These are phyloP conservation scores for Lanmaoa rubissima DNA, from an alignment of 768 basidiomycete species.

Conservation along the genomic window DNA sequence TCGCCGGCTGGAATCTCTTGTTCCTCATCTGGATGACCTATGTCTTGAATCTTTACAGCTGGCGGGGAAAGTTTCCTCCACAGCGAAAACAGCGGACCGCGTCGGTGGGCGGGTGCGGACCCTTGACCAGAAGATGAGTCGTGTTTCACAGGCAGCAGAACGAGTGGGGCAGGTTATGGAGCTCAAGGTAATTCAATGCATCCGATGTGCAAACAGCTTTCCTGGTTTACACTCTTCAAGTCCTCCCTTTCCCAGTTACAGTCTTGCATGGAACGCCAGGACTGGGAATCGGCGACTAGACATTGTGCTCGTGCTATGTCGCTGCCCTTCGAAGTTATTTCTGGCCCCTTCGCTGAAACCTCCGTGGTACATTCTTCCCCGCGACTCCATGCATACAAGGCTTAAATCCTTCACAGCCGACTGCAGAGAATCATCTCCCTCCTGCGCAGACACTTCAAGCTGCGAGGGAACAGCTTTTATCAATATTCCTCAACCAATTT, in stretches of 20 bases:
- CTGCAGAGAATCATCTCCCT: slow-evolving; percentile 80
- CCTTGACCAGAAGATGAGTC: slow-evolving; percentile 90
- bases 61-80: slow-evolving; percentile 58
- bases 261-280: slow-evolving; percentile 68
- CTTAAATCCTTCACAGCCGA: slow-evolving; percentile 58
- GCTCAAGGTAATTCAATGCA: slow-evolving; percentile 63
- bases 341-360: slow-evolving; percentile 80
- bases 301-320: slow-evolving; percentile 91
- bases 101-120: slow-evolving; percentile 89
- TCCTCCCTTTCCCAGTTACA: slow-evolving; percentile 60
- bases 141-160: slow-evolving; percentile 88
- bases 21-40: slow-evolving; percentile 63
- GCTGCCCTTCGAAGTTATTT: slow-evolving; percentile 71
- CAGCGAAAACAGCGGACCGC: slow-evolving; percentile 77
- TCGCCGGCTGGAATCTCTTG: slow-evolving; percentile 55
- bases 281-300: slow-evolving; percentile 95
- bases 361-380: slow-evolving; percentile 66
- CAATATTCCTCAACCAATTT: slow-evolving; percentile 79
- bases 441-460: slow-evolving; percentile 79
- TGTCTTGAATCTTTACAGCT: slow-evolving; percentile 55
- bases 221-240: slow-evolving; percentile 39
- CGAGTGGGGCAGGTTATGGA: slow-evolving; percentile 93
- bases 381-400: not conserved
- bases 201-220: slow-evolving; percentile 21
- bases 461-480: slow-evolving; percentile 71